Evolutionary conservation across 169 alveolate genomes (phyloP).

Genomic region (Theileria sp.): DNA sequence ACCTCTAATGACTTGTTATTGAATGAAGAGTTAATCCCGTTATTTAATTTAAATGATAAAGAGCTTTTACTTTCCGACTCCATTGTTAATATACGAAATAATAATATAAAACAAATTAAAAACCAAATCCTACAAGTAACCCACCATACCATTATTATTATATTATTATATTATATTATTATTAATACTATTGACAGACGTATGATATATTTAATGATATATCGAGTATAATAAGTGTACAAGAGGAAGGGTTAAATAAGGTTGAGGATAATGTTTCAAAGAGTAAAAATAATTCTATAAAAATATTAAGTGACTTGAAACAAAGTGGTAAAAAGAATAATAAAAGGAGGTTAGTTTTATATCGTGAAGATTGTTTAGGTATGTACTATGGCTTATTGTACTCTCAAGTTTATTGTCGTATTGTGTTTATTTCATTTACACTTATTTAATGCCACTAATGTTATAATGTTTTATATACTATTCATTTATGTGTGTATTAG

Average conservation of each 20-base stretch:
- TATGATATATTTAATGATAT: conserved; percentile 52
- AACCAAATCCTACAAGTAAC: conserved; percentile 44
- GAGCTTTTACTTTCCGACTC: conserved; percentile 38
- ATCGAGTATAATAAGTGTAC: conserved; percentile 61
- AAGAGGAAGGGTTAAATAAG: conserved; percentile 58
- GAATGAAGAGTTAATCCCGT: conserved; percentile 16
- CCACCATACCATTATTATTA: background rate
- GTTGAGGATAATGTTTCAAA: conserved; percentile 31
- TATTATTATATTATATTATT: background rate
- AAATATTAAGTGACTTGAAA: background rate
- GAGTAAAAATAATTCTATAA: background rate
- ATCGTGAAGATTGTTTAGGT: conserved; percentile 10
- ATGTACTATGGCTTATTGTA: background rate
- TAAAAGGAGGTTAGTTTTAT: conserved; percentile 38
- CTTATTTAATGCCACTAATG: background rate
- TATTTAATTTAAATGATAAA: conserved; percentile 15
- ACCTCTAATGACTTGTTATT: background rate
- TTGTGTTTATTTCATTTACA: background rate
- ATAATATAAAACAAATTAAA: conserved; percentile 39
- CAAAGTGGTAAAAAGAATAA: background rate
- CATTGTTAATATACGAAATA: conserved; percentile 30
- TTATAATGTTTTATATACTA: too few relatives aligned
- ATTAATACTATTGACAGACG: conserved; percentile 28
- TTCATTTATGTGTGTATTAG: background rate
- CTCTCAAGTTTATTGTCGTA: background rate